Evolutionary conservation across 192 early-diverging fungal species (phyloP).

Genomic region (Endogone sp.): DNA sequence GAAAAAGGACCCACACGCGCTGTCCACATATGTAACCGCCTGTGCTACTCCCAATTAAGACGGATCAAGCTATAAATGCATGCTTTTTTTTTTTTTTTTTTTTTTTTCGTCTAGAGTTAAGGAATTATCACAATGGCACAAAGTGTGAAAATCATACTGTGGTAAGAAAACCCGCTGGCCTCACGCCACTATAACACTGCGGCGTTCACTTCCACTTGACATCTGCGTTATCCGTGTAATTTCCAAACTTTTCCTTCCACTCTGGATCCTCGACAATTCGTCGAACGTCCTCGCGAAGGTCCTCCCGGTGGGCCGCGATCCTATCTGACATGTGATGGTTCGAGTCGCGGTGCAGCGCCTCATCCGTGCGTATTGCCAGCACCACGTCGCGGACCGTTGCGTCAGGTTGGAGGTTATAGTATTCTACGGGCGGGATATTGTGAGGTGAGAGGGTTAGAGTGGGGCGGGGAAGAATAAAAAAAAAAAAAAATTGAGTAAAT

Average conservation of each 20-base stretch:
- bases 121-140: too few species aligned
- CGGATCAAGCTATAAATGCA: too few species aligned
- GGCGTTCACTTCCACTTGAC: neutral
- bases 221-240: neutral
- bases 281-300: constrained; percentile 21
- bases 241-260: neutral
- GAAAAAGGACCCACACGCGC: too few species aligned
- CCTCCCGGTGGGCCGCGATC: constrained; percentile 44
- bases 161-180: too few species aligned
- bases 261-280: neutral
- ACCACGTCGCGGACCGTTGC: constrained; percentile 85
- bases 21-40: too few species aligned
- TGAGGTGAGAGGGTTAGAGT: neutral
- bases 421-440: constrained; percentile 30
- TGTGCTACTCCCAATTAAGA: too few species aligned
- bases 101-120: constrained; percentile 17
- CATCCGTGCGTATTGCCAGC: constrained; percentile 84
- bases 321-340: constrained; percentile 87
- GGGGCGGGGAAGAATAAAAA: neutral
- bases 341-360: constrained; percentile 85
- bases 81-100: constrained; percentile 15
- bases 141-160: too few species aligned
- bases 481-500: neutral
- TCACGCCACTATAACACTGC: too few species aligned
- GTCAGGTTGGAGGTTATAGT: constrained; percentile 70